phyloP scores from a whole-genome alignment of 1,139 yeast genomes.

The Yamadazyma mexicana region DNA sequence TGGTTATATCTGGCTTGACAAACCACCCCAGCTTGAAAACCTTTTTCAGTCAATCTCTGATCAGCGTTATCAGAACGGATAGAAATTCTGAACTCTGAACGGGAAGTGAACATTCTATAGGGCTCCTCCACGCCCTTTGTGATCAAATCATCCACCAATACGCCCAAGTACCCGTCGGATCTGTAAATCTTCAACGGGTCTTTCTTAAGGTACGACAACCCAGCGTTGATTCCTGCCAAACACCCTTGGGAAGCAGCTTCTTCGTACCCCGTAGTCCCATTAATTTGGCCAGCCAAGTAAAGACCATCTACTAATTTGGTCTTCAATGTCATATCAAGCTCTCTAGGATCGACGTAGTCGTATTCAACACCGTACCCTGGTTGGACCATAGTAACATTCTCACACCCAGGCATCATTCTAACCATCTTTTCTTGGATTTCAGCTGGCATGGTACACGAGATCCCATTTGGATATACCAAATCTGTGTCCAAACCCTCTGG shows the following conservation, averaged over 20 bases:
- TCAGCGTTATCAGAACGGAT: conserved; percentile 96
- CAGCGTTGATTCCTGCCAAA: conserved; percentile 94
- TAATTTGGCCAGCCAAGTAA: conserved; percentile 93
- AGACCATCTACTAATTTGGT: conserved; percentile 79
- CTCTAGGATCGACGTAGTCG: conserved; percentile 94
- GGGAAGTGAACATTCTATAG: conserved; percentile 94
- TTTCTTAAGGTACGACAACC: conserved; percentile 43
- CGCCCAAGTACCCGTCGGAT: conserved; percentile 89
- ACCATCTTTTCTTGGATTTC: conserved; percentile 82
- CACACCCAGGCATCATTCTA: conserved; percentile 82
- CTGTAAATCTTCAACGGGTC: conserved; percentile 61
- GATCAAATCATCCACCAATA: conserved; percentile 86
- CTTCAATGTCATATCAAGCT: conserved; percentile 73
- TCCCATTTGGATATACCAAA: conserved; percentile 92
- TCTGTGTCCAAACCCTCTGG: conserved; percentile 92
- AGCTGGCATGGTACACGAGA: conserved; percentile 94
- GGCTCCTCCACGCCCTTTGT: conserved; percentile 98
- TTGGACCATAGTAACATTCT: conserved; percentile 80
- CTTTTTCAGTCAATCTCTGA: conserved; percentile 69
- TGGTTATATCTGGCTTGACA: conserved; percentile 56
- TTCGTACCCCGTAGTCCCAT: conserved; percentile 98
- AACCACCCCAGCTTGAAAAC: conserved; percentile 68
- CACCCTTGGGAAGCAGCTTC: conserved; percentile 98
- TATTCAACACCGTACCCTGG: conserved; percentile 99
- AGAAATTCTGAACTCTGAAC: conserved; percentile 89